Base-by-base conservation (phyloP, 2,329 filamentous ascomycete species). In the Phyllachora maydis region DNA sequence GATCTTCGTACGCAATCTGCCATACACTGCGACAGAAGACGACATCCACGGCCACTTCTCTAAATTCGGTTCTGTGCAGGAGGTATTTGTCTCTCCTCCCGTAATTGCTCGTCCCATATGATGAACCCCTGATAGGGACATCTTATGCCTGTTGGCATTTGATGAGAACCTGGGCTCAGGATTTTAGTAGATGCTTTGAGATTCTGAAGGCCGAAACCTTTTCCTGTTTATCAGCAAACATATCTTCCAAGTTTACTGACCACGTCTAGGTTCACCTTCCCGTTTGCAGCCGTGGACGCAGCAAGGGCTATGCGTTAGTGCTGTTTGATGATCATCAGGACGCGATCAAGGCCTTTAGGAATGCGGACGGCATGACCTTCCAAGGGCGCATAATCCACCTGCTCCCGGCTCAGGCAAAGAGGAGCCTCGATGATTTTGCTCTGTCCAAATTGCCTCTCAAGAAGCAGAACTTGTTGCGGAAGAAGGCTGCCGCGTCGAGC, bases 41-140 rank as follows among this genome's bases (percentile, higher is more conserved):
- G 78, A 92, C 35, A 54, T 98, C 4, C 63, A 69, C 28, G 54
- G 62, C 14, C 54, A 72, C 22, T 92, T 95, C 40, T 54, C 56
- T 21, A 56, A 59, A 14, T 85, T 73, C 43, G 85, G 83, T 18
- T 54, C 61, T 26, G 50, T 93, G 22, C 65, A 85, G 60, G 85
- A 95, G 72, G 88, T 95, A 71, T 27, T 21, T 24, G 25, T 34
- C 30, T 34, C 18, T 23, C 25, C 26, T 19, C 20, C 14, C 21
- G 18, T 14, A 18, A 21, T 19, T 24, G 22, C 22, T 26, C 26
- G 20, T 28, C 28, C 35, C 40, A 32, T 34, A 65, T 85, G 88
- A 95, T 95, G 85, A 95, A 79, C 56, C 67, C 66, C 76, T 76
- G 88, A 95, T 95, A 95, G 88, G 88, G 88, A 95, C 88, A 95